Evolutionary conservation across 441 rosid genomes (phyloP), one percentile per base, ranked within the genome.

Genomic region (Eruca vesicaria): DNA sequence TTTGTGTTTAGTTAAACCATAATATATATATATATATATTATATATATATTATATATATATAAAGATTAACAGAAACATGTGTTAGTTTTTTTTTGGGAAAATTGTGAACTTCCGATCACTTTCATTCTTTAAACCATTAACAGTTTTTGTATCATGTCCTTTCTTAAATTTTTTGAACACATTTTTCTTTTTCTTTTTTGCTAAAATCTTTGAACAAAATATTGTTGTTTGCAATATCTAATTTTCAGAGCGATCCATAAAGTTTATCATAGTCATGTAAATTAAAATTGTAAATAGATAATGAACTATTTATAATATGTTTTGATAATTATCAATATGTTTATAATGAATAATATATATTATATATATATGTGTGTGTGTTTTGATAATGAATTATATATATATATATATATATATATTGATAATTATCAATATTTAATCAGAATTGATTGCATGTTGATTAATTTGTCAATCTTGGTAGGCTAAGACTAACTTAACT

Each of bases 401-500:
- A n/a, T n/a, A n/a, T n/a, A n/a, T n/a, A n/a, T n/a, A n/a, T n/a
- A n/a, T n/a, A n/a, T n/a, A n/a, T n/a, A n/a, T n/a, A n/a, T n/a
- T n/a, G n/a, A 72, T 45, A 68, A 38, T 38, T 53, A 29, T 61
- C 12, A 32, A 50, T 67, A 14, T 16, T 14, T 55, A 9, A 55
- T 35, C 53, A 35, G 31, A 21, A 55, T n/a, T 21, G 35, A 68
- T 35, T 23, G 53, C 29, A 15, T 31, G 66, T 61, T 52, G 33
- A 43, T 21, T 55, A 38, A 62, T 9, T 67, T 43, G 78, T 72
- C 73, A 52, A 61, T 31, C 31, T 59, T 61, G 81, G 81, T 52
- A 66, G 80, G 72, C 72, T 45, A 64, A 45, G 33, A 62, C 8
- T 75, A 29, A 5, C 28, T 23, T 32, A 31, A 58, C 1, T 64